Conservation (phyloP, 1,284 basidiomycete genomes). For the Limonomyces culmigenus region DNA sequence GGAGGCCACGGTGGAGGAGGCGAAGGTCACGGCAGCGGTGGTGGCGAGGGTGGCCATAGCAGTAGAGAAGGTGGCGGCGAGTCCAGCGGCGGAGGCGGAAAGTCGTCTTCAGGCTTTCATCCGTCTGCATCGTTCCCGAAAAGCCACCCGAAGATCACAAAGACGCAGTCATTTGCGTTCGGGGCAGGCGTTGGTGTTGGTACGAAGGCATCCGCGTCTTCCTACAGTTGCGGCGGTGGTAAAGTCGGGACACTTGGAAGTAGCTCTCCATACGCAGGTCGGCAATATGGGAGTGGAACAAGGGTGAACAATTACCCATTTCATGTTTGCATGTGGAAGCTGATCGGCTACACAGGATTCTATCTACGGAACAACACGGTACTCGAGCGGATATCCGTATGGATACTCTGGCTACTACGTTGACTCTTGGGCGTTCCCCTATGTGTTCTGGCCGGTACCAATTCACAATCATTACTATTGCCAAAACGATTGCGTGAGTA, state of each 20-base stretch:
- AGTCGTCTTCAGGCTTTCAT: too few species aligned
- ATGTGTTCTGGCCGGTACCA: constrained; percentile 10
- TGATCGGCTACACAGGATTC: background rate
- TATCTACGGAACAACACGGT: constrained; percentile 5
- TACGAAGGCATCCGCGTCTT: background rate
- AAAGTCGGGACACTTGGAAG: background rate
- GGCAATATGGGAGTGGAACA: background rate
- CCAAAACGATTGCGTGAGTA: constrained; percentile 6
- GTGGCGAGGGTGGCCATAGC: background rate
- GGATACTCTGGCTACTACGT: constrained; percentile 6
- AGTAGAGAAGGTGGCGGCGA: background rate
- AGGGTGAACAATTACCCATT: background rate
- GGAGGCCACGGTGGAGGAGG: too few species aligned
- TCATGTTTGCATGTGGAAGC: background rate
- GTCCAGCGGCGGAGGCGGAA: background rate
- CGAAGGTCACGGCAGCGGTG: too few species aligned
- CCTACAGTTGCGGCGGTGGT: background rate
- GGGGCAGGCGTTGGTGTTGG: background rate
- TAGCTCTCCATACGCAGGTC: background rate
- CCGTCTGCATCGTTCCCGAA: too few species aligned
- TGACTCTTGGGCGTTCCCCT: constrained; percentile 9
- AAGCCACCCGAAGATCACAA: too few species aligned
- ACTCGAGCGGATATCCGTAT: constrained; percentile 10
- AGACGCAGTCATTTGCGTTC: background rate
- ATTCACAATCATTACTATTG: constrained; percentile 9